These are phyloP conservation scores for Rhododendron henanense DNA, from an alignment of 148 eudicot genomes.

Conservation along the genomic window DNA sequence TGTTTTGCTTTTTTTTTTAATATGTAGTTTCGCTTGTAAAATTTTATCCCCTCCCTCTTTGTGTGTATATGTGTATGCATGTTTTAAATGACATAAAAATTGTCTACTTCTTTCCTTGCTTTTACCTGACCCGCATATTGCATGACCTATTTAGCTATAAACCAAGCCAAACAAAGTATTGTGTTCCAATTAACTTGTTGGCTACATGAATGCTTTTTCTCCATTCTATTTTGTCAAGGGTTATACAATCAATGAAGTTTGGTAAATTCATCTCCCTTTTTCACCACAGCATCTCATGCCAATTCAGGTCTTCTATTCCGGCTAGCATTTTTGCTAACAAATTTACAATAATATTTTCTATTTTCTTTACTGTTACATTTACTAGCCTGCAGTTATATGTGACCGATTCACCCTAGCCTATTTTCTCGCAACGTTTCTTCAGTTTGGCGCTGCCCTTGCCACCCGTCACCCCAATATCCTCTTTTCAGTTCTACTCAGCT, in stretches of 20 bases:
- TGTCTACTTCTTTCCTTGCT: background rate
- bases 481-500: background rate
- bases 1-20: background rate
- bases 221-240: background rate
- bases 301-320: too few relatives aligned
- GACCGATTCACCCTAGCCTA: background rate
- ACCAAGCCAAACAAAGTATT: background rate
- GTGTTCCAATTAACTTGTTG: background rate
- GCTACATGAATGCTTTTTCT: background rate
- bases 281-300: background rate
- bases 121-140: background rate
- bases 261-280: background rate
- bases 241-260: background rate
- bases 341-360: too few relatives aligned
- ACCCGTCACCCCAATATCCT: background rate
- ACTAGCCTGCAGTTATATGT: background rate
- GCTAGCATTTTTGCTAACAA: too few relatives aligned
- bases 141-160: background rate
- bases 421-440: background rate
- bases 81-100: background rate
- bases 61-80: background rate
- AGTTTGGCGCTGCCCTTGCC: background rate
- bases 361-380: background rate
- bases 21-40: background rate
- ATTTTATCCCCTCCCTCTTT: background rate